Evolutionary conservation across 208 protist genomes (phyloP), one percentile per base, ranked within the genome.

Genomic region (Leishmania tropica): DNA sequence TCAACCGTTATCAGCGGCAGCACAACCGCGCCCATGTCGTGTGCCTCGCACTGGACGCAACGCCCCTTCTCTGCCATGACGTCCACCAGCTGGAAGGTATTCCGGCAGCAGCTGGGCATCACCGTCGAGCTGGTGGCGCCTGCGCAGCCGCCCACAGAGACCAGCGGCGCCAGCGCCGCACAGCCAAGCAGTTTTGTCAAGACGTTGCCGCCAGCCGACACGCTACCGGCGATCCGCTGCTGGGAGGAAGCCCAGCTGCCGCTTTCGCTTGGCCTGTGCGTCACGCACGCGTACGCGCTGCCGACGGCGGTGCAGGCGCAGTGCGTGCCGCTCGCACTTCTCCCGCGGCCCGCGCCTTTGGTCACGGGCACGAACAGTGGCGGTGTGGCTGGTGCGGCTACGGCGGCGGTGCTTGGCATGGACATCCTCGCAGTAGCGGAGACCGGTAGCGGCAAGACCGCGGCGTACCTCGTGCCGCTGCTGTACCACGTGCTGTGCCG

Each of bases 391-490:
- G 40, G 45, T 21, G 68, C 45, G 11, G 42, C 70, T 24, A 67
- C 76, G 5, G 65, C 79, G 8, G 8, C 47, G 45, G 53, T 45
- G 17, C 53, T 85, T 71, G 81, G 83, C 28, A 79, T 95, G 40
- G 95, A 99, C 84, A 85, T 99, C 15, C 77, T 99, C 37, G 97
- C 85, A 40, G 89, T 98, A 17, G 96, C 98, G 4, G 89, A 97
- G 76, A 99, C 98, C 11, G 98, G 98, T 19, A 96, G 92, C 42
- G 98, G 98, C 15, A 99, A 99, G 80, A 99, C 98, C 3, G 82
- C 94, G 0, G 92, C 96, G 1, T 99, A 98, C 85, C 48, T 98
- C 5, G 83, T 99, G 19, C 98, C 98, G 6, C 51, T 98, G 45
- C 68, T 99, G 17, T 75, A 81, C 28, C 85, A 98, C 67, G 81